Percentiles rank a stretch among this genome's conserved stretches.
Conservation (phyloP, 2,329 filamentous ascomycete species). For the Diaporthe vexans region DNA sequence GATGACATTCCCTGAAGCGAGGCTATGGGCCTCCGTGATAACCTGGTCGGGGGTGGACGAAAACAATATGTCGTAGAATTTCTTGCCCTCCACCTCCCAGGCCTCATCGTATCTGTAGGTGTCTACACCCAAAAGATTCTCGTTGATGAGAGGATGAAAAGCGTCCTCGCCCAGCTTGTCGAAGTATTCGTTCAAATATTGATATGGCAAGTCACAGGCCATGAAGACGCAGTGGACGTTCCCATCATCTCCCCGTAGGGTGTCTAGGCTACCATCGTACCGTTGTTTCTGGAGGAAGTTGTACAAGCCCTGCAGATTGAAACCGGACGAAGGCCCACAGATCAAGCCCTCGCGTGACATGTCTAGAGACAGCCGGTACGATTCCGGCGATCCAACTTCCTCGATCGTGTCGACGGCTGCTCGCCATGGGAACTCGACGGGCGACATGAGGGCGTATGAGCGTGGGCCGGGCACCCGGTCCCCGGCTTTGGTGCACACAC, state of each 20-base stretch:
- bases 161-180: background rate
- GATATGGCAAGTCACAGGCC: background rate
- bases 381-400: background rate
- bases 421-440: constrained; percentile 18
- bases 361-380: background rate
- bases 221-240: constrained; percentile 8
- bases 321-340: background rate
- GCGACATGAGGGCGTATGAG: constrained; percentile 1
- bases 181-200: constrained; percentile 10
- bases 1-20: background rate
- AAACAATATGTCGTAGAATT: background rate
- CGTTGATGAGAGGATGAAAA: background rate
- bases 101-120: background rate
- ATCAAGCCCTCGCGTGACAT: constrained; percentile 7
- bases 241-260: background rate
- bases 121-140: background rate
- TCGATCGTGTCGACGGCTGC: constrained; percentile 4
- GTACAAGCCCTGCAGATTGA: constrained; percentile 14
- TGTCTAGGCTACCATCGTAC: background rate
- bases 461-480: background rate
- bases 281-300: background rate
- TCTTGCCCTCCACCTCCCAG: background rate
- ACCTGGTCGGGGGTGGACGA: background rate
- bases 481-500: background rate
- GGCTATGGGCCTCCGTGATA: background rate